Conservation (phyloP, 2,329 filamentous ascomycete genomes). For the Aspergillus ibericus region DNA sequence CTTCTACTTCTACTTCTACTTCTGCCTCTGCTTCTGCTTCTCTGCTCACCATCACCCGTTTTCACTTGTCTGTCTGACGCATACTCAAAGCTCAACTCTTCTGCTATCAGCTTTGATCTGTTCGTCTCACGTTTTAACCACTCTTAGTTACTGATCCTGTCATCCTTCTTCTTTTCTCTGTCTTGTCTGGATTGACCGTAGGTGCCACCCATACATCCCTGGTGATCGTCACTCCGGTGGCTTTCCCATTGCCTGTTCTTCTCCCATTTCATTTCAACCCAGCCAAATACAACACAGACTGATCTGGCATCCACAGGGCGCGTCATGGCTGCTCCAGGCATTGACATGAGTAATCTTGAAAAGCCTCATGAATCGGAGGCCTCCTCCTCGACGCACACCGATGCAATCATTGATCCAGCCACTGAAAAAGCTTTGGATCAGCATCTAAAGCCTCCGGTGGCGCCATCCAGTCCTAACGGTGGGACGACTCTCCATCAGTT, state of each 20-base stretch:
- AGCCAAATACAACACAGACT: background rate
- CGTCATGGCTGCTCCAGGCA: slow-evolving; percentile 25
- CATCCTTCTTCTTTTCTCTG: background rate
- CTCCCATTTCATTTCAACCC: background rate
- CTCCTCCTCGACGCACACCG: slow-evolving; percentile 35
- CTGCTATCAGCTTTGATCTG: background rate
- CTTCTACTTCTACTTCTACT: background rate
- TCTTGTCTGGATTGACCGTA: slow-evolving; percentile 7
- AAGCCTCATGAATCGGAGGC: slow-evolving; percentile 32
- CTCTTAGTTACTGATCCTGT: background rate
- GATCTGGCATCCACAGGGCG: background rate
- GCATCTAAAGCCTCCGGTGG: slow-evolving; percentile 18
- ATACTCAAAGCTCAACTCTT: background rate
- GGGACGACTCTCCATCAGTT: slow-evolving; percentile 26
- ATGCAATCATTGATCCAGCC: slow-evolving; percentile 21
- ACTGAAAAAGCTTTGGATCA: slow-evolving; percentile 22
- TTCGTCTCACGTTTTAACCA: slow-evolving; percentile 2
- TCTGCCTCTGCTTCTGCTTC: background rate
- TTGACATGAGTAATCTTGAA: slow-evolving; percentile 22
- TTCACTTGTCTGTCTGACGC: slow-evolving; percentile 3
- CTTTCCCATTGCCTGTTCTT: background rate
- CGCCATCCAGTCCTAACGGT: slow-evolving; percentile 11
- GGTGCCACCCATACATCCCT: background rate
- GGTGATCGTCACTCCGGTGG: background rate
- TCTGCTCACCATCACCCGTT: background rate